These are phyloP conservation scores for Rhododendron griersonianum DNA, from an alignment of 148 eudicot genomes.

Conservation along the genomic window DNA sequence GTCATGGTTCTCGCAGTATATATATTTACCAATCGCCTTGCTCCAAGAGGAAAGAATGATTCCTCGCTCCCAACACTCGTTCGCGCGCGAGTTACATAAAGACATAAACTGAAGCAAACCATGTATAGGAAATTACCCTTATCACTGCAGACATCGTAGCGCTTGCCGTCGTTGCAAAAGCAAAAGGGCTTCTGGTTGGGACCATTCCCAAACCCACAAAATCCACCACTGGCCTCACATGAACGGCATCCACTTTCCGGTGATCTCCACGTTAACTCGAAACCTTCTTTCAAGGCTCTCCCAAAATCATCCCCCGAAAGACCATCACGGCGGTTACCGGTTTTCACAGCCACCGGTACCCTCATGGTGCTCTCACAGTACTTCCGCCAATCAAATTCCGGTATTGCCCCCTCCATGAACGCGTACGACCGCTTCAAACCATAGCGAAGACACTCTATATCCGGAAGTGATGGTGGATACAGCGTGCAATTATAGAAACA, in stretches of 20 bases:
- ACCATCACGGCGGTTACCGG: background rate
- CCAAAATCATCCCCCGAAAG: background rate
- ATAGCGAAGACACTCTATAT: slow-evolving; percentile 8
- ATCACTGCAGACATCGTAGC: background rate
- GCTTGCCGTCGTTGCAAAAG: background rate
- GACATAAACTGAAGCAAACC: too few relatives aligned
- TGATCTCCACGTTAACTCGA: slow-evolving; percentile 7
- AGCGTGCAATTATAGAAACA: slow-evolving; percentile 14
- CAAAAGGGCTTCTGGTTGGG: slow-evolving; percentile 6
- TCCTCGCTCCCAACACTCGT: too few relatives aligned
- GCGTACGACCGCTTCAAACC: slow-evolving; percentile 2
- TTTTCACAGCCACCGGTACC: background rate
- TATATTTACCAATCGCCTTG: too few relatives aligned
- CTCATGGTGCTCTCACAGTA: slow-evolving; percentile 2
- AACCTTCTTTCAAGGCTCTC: slow-evolving; percentile 11
- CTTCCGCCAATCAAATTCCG: slow-evolving; percentile 16
- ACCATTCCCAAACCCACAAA: slow-evolving; percentile 12
- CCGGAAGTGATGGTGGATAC: slow-evolving; percentile 13
- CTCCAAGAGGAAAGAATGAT: too few relatives aligned
- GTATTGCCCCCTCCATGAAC: slow-evolving; percentile 2
- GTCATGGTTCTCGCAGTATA: too few relatives aligned
- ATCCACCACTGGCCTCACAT: slow-evolving; percentile 18
- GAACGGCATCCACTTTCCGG: background rate
- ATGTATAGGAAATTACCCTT: background rate
- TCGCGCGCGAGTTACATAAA: too few relatives aligned